Evolutionary conservation across 2,329 filamentous ascomycete species (phyloP), one percentile per base, ranked within the genome.

Genomic region (Colletotrichum spinosum): DNA sequence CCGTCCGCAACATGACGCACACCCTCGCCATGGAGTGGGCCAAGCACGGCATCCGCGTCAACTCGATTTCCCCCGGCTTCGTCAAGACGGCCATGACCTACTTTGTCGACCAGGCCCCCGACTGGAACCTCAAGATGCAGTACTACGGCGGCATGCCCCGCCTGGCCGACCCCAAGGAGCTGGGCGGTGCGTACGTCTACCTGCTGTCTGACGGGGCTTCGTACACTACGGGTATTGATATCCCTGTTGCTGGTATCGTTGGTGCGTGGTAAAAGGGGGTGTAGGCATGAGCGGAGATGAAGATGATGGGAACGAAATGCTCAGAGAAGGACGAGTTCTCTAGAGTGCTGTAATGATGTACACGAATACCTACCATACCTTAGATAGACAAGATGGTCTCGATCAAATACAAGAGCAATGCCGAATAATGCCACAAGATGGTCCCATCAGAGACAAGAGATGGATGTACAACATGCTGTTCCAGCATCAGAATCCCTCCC

Each of bases 101-200:
- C 70, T 83, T 81, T 68, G 83, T 87, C 6, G 78, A 81, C 60
- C 79, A 79, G 25, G 76, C 79, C n/a, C 81, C 83, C 0, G 85
- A 87, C 70, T 87, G 84, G 85, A 81, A 84, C 62, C 74, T 79
- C 67, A 83, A 87, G 75, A 80, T 87, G 76, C 81, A 85, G 73
- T 86, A 87, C 70, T 87, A 87, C 69, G 83, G 85, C 2, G 84
- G 84, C 6, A 86, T 88, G 78, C 84, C 84, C 10, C 75, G 84
- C 37, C 69, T 88, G 38, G 85, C 85, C 0, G 78, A 83, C 45
- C 81, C 83, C 0, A 79, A 84, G 67, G 84, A 88, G 73, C 73
- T 88, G 2, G 84, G 84, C 3, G 84, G 84, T 13, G 85, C 84
- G 1, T 87, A 87, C 68, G 83, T 86, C 5, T 87, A 87, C 67